Conservation (phyloP, 1,284 basidiomycete genomes). For the Cryptococcus deneoformans region DNA sequence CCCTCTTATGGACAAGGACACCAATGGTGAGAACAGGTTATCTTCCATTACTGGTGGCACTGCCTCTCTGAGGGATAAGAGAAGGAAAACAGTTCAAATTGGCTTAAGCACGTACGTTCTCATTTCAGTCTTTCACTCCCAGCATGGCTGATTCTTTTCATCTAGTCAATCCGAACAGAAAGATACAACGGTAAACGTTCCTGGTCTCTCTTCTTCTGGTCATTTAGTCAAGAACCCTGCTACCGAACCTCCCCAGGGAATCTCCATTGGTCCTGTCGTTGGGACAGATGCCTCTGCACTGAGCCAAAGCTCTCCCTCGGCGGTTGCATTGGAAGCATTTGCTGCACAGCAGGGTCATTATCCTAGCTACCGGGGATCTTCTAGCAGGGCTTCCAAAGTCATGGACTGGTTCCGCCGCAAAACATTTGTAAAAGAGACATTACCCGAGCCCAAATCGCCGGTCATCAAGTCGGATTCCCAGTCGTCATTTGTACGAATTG, state of each 20-base stretch:
- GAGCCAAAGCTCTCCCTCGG: constrained; percentile 30
- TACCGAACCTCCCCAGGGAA: constrained; percentile 8
- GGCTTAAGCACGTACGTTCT: background rate
- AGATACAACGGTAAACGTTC: background rate
- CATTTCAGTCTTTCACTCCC: no score
- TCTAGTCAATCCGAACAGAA: background rate
- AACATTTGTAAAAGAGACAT: constrained; percentile 50
- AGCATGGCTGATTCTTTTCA: background rate
- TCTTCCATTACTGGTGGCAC: background rate
- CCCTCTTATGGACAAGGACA: constrained; percentile 21
- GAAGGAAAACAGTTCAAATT: constrained; percentile 1
- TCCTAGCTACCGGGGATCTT: constrained; percentile 31
- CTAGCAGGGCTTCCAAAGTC: constrained; percentile 57
- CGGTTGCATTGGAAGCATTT: constrained; percentile 40
- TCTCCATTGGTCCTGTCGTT: constrained; percentile 23
- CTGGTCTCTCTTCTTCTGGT: no score
- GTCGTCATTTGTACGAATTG: constrained; percentile 31
- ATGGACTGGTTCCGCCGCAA: constrained; percentile 64
- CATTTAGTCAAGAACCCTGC: background rate
- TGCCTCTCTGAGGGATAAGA: background rate
- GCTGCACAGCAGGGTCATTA: constrained; percentile 16
- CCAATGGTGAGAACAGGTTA: constrained; percentile 11
- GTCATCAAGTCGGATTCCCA: constrained; percentile 26
- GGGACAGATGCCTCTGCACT: constrained; percentile 23
- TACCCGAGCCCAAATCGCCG: constrained; percentile 24